Conservation (phyloP, 2,329 filamentous ascomycete genomes). For the Alternaria gaisen region DNA sequence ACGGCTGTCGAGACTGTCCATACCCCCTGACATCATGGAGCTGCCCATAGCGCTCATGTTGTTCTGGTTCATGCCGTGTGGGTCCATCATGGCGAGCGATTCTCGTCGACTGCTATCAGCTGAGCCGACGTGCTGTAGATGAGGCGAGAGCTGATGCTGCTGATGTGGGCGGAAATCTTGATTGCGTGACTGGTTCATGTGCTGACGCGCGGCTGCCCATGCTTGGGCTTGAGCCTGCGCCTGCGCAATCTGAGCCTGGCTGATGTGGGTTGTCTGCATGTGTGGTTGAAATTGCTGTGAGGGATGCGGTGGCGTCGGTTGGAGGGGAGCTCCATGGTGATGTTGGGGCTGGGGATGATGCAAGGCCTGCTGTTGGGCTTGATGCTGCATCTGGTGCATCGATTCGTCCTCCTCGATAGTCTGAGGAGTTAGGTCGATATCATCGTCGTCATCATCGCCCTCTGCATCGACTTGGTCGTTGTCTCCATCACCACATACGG, state of each 20-base stretch:
- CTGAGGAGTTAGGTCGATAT: slow-evolving; percentile 42
- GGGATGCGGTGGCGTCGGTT: slow-evolving; percentile 44
- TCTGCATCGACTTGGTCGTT: slow-evolving; percentile 48
- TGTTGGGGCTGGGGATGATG: slow-evolving; percentile 25
- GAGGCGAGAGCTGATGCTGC: slow-evolving; percentile 40
- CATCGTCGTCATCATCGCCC: slow-evolving; percentile 49
- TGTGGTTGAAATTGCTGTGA: slow-evolving; percentile 36
- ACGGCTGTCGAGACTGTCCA: slow-evolving; percentile 46
- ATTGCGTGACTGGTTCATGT: slow-evolving; percentile 50
- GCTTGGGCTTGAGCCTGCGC: slow-evolving; percentile 38
- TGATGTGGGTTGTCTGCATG: slow-evolving; percentile 39
- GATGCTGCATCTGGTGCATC: slow-evolving; percentile 28
- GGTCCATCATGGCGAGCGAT: slow-evolving; percentile 44
- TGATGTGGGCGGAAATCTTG: slow-evolving; percentile 42
- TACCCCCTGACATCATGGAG: slow-evolving; percentile 36
- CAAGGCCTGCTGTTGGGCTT: slow-evolving; percentile 12
- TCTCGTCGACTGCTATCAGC: slow-evolving; percentile 42
- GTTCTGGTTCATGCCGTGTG: slow-evolving; percentile 32
- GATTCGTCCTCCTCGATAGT: slow-evolving; percentile 35
- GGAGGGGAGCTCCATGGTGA: slow-evolving; percentile 36
- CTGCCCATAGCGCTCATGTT: slow-evolving; percentile 22
- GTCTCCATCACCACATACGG: slow-evolving; percentile 36
- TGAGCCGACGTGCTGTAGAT: slow-evolving; percentile 41
- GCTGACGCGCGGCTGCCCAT: slow-evolving; percentile 47
- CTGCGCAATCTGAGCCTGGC: slow-evolving; percentile 40